Conservation (phyloP, 1,284 basidiomycete genomes). For the Naganishia cerealis region DNA sequence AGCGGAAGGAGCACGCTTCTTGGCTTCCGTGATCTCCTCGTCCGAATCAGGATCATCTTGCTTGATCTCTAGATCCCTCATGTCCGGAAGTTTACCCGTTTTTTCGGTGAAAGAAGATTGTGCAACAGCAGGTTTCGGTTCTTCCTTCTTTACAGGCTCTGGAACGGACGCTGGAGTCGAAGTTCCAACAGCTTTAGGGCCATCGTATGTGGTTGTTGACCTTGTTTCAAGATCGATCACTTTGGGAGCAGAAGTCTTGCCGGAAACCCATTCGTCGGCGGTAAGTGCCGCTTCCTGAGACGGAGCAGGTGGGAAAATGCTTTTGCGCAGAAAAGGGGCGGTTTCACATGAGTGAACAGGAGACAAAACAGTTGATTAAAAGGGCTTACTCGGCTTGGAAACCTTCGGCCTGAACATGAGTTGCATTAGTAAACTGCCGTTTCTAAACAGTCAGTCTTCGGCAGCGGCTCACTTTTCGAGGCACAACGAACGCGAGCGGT, state of each 20-base stretch:
- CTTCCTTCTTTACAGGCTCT: conserved; percentile 45
- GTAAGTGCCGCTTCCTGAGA: conserved; percentile 76
- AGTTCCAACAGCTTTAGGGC: conserved; percentile 44
- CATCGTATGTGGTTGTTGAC: conserved; percentile 36
- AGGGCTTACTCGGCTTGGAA: conserved; percentile 52
- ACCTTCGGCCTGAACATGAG: conserved; percentile 41
- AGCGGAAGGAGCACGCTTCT: conserved; percentile 27
- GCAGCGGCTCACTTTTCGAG: conserved; percentile 67
- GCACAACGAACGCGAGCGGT: conserved; percentile 89
- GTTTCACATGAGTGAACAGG: neutral
- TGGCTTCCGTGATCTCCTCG: conserved; percentile 33
- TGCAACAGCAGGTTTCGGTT: conserved; percentile 26
- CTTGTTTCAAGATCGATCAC: conserved; percentile 59
- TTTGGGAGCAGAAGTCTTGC: conserved; percentile 73
- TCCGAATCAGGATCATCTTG: conserved; percentile 34
- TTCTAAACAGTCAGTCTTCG: neutral
- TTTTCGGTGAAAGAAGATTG: conserved; percentile 32
- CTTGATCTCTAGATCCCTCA: conserved; percentile 31
- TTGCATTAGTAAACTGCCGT: neutral
- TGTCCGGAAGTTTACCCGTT: conserved; percentile 23
- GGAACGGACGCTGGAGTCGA: conserved; percentile 52
- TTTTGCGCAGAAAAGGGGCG: conserved; percentile 51
- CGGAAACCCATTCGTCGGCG: conserved; percentile 80
- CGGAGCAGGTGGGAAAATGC: conserved; percentile 88
- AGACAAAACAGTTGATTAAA: neutral